Evolutionary conservation across 2,329 filamentous ascomycete genomes (phyloP).

Genomic region (Colletotrichum echinochloae): DNA sequence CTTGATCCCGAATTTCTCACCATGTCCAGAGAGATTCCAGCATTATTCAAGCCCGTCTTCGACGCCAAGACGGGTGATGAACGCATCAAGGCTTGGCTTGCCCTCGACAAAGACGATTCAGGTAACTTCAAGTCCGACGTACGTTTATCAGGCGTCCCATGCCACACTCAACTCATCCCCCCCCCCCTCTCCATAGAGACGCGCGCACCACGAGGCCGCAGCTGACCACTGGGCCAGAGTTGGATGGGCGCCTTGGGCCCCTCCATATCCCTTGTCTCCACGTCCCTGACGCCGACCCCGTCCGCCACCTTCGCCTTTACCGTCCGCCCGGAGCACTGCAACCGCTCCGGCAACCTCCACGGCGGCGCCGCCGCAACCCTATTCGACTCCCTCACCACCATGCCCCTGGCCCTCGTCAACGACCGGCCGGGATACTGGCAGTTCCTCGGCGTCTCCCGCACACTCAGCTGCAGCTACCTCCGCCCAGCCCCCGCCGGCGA

Average conservation of each 20-base stretch:
- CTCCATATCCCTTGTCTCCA: conserved; percentile 55
- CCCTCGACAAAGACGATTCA: conserved; percentile 45
- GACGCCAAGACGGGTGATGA: conserved; percentile 43
- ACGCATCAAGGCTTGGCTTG: conserved; percentile 49
- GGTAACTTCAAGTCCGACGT: conserved; percentile 49
- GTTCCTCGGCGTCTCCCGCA: conserved; percentile 72
- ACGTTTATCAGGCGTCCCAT: conserved; percentile 29
- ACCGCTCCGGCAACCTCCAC: conserved; percentile 67
- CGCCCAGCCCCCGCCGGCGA: conserved; percentile 67
- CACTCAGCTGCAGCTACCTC: conserved; percentile 75
- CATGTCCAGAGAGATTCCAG: neutral
- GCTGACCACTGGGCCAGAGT: conserved; percentile 50
- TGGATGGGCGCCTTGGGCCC: conserved; percentile 59
- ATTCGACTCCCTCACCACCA: conserved; percentile 74
- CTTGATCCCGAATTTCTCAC: neutral
- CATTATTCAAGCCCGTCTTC: conserved; percentile 16
- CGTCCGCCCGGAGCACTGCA: conserved; percentile 64
- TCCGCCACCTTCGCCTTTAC: conserved; percentile 60
- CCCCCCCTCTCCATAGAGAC: neutral
- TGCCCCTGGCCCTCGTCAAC: conserved; percentile 67
- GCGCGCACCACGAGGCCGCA: neutral
- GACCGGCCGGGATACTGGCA: conserved; percentile 69
- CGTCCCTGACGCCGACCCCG: conserved; percentile 53
- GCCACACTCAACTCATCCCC: neutral
- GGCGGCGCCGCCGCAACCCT: conserved; percentile 74